Base-by-base conservation (phyloP, 129 eudicot species). In the Chrysanthemum makinoi region DNA sequence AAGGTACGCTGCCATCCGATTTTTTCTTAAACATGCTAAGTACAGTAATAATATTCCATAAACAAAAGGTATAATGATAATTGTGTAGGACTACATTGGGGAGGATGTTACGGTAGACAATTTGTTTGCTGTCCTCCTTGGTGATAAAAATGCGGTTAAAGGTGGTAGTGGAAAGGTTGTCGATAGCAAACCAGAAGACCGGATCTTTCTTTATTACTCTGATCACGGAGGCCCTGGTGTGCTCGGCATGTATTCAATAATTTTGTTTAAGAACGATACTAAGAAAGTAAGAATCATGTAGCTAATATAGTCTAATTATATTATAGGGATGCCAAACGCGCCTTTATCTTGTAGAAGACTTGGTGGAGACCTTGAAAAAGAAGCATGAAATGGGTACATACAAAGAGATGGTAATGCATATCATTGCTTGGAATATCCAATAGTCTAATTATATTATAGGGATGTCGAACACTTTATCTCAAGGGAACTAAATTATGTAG, bases 221-320 rank as follows among this genome's bases (percentile, higher is more conserved):
- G 96, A 93, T 78, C 98, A 93, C 65, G 98, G 98, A 24, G 98
- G 98, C n/a, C 96, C 98, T 6, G 98, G 98, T 8, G 91, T 93
- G 49, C 91, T 93, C 3, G 98, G 98, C 88, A 75, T 73, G 87
- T 83, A 22, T 43, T 35, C 0, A 17, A 44, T 12, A 12, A 1
- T 14, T 70, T 20, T 10, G 2, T 71, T 43, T 22, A 22, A 8
- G 51, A 7, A n/a, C 51, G n/a, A 17, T 22, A 48, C 19, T 72
- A 6, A 48, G 11, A 52, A 28, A 11, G 10, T 16, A 6, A 19
- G 17, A 67, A 50, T 2, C 33, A 20, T 59, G 8, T 2, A 10
- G 35, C 52, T 6, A 16, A 56, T 70, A 44, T 17, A 17, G 17
- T 63, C 6, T 22, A 10, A 17, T 13, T 28, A 10, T 10, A 10